Conservation (phyloP, 805 yeast genomes). For the Maudiozyma pseudohumilis region DNA sequence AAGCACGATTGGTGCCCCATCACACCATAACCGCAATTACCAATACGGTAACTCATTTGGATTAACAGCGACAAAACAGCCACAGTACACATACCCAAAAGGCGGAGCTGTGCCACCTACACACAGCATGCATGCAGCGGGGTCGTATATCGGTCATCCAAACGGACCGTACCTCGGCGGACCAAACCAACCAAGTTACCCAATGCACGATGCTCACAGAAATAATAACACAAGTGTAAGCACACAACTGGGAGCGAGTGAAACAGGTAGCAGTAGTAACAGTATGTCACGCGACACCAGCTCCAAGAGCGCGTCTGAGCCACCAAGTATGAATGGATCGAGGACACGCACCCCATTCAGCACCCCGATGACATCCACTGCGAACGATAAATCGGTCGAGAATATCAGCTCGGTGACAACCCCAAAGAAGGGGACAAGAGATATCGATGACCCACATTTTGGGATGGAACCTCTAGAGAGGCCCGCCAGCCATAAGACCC, state of each 20-base stretch:
- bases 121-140: neutral
- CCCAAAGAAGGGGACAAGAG: neutral
- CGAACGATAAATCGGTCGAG: neutral
- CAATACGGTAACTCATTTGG: neutral
- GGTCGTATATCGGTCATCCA: neutral
- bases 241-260: too few relatives aligned
- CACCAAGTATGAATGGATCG: neutral
- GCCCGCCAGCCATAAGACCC: slow-evolving; percentile 8
- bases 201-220: neutral
- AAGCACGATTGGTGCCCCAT: neutral
- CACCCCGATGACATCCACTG: slow-evolving; percentile 1
- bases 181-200: neutral
- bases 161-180: neutral
- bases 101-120: too few relatives aligned
- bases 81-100: neutral
- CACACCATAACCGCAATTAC: neutral
- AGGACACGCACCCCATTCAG: neutral
- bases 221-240: neutral
- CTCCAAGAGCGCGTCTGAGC: neutral
- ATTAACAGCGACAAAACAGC: too few relatives aligned
- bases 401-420: neutral
- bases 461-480: neutral
- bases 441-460: neutral
- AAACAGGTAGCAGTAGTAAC: too few relatives aligned
- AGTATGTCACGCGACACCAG: neutral